Conservation (phyloP, 2,329 filamentous ascomycete species). For the Zymoseptoria brevis region DNA sequence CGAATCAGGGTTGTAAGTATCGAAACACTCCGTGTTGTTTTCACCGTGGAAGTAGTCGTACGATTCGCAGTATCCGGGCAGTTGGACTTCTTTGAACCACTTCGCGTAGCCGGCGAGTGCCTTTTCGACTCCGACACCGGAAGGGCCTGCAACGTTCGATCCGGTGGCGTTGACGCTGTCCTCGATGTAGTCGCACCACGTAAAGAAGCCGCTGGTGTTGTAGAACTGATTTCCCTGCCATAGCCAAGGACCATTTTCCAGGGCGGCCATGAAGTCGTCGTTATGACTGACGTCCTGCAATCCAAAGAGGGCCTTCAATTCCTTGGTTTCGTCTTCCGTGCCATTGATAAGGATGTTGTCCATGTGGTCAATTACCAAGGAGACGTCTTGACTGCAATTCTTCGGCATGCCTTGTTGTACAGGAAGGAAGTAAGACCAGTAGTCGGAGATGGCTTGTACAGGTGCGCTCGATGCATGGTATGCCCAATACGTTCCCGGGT, state of each 20-base stretch:
- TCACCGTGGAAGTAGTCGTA: conserved; percentile 44
- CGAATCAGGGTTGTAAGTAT: conserved; percentile 45
- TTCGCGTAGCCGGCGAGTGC: conserved; percentile 48
- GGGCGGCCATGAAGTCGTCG: conserved; percentile 47
- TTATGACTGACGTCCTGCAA: conserved; percentile 43
- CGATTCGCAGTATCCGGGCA: conserved; percentile 42
- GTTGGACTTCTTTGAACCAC: conserved; percentile 41
- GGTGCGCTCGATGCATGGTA: conserved; percentile 51
- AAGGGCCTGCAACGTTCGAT: conserved; percentile 20
- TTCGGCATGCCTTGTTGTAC: conserved; percentile 51
- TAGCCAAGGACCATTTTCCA: conserved; percentile 49
- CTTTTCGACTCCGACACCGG: conserved; percentile 46
- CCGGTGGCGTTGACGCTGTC: conserved; percentile 19
- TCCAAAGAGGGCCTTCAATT: conserved; percentile 47
- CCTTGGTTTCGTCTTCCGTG: conserved; percentile 26
- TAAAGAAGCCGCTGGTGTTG: conserved; percentile 37
- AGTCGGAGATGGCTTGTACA: conserved; percentile 49
- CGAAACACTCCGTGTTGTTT: conserved; percentile 43
- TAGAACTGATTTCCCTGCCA: conserved; percentile 48
- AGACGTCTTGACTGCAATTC: conserved; percentile 50
- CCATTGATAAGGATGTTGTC: conserved; percentile 27
- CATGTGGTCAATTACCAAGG: conserved; percentile 46
- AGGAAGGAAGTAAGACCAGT: conserved; percentile 52
- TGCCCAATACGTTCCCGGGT: conserved; percentile 53
- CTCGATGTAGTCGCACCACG: conserved; percentile 37